A percentile compares a stretch with the other conserved stretches of the same genome.
Conservation (phyloP, 2,329 filamentous ascomycete genomes). For the Neoscytalidium dimidiatum region DNA sequence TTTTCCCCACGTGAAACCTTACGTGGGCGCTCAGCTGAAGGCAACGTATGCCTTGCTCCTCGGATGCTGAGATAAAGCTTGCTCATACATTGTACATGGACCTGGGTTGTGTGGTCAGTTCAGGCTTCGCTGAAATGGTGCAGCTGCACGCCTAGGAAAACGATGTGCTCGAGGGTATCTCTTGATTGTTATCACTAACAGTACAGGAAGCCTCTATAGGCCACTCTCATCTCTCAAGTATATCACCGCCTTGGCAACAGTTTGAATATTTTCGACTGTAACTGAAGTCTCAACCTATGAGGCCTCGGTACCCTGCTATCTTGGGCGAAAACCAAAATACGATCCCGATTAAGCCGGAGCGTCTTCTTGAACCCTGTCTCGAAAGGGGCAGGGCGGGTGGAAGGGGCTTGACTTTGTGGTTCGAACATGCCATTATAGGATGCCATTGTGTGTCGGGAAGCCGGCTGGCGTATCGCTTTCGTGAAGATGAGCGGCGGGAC, state of each 20-base stretch:
- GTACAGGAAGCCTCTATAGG: neutral
- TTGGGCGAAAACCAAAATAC: conserved; percentile 69
- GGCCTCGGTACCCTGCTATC: conserved; percentile 77
- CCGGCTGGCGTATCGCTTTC: neutral
- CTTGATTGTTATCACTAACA: neutral
- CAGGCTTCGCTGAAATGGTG: neutral
- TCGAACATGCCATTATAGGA: conserved; percentile 61
- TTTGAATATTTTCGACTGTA: conserved; percentile 52
- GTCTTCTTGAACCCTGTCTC: conserved; percentile 77
- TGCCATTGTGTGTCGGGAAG: too few relatives aligned
- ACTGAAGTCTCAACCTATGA: conserved; percentile 63
- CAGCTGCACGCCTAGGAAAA: neutral
- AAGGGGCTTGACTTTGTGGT: conserved; percentile 94
- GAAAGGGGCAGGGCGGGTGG: conserved; percentile 84
- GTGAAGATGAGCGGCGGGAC: neutral
- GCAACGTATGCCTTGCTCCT: too few relatives aligned
- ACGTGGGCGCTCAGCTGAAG: too few relatives aligned
- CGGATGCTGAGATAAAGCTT: neutral
- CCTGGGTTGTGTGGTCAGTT: too few relatives aligned
- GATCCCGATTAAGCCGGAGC: conserved; percentile 99
- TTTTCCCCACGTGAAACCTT: too few relatives aligned
- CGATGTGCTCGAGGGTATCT: neutral
- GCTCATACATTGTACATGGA: too few relatives aligned
- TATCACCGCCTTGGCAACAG: conserved; percentile 55
- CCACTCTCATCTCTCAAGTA: conserved; percentile 18